phyloP scores from a whole-genome alignment of 495 filamentous ascomycete species.

The Echria macrotheca region DNA sequence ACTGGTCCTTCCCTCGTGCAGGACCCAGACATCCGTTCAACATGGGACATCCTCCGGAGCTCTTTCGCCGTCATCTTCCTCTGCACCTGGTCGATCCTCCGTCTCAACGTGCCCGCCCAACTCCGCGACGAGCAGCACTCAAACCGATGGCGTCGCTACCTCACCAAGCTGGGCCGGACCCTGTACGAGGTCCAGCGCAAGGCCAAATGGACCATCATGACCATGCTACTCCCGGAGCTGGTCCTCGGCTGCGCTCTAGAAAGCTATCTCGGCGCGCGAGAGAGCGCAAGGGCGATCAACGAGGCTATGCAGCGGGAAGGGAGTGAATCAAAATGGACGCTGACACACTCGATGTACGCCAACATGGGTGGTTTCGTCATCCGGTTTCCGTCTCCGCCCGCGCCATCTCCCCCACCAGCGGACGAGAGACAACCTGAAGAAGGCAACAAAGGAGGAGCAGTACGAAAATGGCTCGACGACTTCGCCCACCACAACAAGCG shows the following conservation, averaged over 20 bases:
- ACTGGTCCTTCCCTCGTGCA: neutral
- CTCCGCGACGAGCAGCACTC: neutral
- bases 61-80: constrained; percentile 4
- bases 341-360: neutral
- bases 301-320: neutral
- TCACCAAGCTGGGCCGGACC: neutral
- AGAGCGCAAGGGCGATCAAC: neutral
- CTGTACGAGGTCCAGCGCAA: neutral
- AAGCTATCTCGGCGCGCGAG: neutral
- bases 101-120: constrained; percentile 6
- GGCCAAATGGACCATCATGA: neutral
- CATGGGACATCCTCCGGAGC: constrained; percentile 7
- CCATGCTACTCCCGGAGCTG: neutral
- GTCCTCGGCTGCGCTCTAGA: neutral
- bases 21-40: constrained; percentile 7
- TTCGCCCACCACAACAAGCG: neutral
- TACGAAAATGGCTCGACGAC: too few species aligned
- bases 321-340: neutral
- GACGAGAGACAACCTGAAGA: neutral
- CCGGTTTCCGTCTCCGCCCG: too few species aligned
- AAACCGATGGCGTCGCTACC: neutral
- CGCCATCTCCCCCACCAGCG: too few species aligned
- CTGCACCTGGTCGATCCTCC: constrained; percentile 6
- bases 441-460: too few species aligned
- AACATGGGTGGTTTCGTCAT: constrained; percentile 7